Conservation (phyloP, 2,329 filamentous ascomycete species). For the Coniochaeta hoffmannii region DNA sequence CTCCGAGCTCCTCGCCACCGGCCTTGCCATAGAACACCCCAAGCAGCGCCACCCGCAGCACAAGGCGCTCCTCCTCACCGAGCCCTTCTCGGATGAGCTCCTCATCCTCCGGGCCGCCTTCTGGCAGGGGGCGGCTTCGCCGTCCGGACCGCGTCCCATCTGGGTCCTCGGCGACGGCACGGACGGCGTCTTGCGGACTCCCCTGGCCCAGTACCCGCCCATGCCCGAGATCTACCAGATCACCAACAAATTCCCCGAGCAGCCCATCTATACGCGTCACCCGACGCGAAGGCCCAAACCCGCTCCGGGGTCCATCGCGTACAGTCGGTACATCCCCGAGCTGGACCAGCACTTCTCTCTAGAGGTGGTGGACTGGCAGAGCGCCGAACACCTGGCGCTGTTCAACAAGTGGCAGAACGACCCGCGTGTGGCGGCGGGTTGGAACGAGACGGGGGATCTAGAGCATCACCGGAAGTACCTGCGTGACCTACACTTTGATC, state of each 20-base stretch:
- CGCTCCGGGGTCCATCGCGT: conserved; percentile 57
- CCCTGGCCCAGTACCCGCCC: conserved; percentile 25
- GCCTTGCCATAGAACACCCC: conserved; percentile 20
- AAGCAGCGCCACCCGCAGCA: conserved; percentile 21
- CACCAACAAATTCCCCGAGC: conserved; percentile 36
- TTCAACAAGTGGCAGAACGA: conserved; percentile 77
- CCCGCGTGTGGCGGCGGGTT: conserved; percentile 65
- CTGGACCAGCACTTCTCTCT: conserved; percentile 67
- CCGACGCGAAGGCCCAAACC: conserved; percentile 64
- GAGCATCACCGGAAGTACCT: conserved; percentile 67
- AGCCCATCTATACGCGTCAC: conserved; percentile 39
- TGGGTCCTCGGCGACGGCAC: conserved; percentile 27
- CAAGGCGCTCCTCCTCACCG: conserved; percentile 7
- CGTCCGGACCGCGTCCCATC: conserved; percentile 29
- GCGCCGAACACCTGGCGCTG: conserved; percentile 55
- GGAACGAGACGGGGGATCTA: conserved; percentile 69
- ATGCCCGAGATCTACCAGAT: conserved; percentile 34
- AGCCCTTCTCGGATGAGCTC: conserved; percentile 27
- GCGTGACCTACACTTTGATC: conserved; percentile 57
- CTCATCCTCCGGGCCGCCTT: conserved; percentile 38
- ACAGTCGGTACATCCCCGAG: conserved; percentile 69
- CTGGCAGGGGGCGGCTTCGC: conserved; percentile 12
- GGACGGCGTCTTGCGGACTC: conserved; percentile 20
- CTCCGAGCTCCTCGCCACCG: background rate
- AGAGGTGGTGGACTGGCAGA: conserved; percentile 56